Evolutionary conservation across 495 filamentous ascomycete species (phyloP), one percentile per base, ranked within the genome.

Genomic region (Penicillium ochrochloron): DNA sequence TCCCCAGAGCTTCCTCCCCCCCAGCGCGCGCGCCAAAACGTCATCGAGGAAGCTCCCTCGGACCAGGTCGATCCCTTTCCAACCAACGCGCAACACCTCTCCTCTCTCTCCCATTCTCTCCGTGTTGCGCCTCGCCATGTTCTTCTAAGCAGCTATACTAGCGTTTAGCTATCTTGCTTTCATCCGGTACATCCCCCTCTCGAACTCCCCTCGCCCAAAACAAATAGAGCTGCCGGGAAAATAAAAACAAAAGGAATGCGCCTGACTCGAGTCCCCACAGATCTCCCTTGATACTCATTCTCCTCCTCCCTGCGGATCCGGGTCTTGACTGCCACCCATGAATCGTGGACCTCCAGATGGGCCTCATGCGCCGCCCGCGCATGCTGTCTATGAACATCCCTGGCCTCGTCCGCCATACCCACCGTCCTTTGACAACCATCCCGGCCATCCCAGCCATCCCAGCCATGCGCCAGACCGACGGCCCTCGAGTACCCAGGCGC

Each of bases 381-480:
- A 75, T 60, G 66, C 64, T 7, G 21, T 74, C 31, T 78, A 77
- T 53, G 78, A 78, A 12, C 70, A 69, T 37, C 63, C 71, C 57
- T 80, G 77, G 76, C 77, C 75, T 34, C 63, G 61, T 51, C 63
- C 66, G 64, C 64, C 66, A 65, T 77, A 74, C 53, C 68, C 76
- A 19, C 65, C 76, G 1, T 29, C 73, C 11, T 78, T 70, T 62
- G 78, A 80, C 51, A 33, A 29, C 31, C 51, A 54, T 33, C 50
- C 50, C 4, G 25, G 25, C 29, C 50, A 53, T 21, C 51, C 27
- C 1, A 51, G 25, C 29, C 50, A 53, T 21, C 51, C 27, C 1
- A 51, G 42, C 14, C 74, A 76, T 57, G 61, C 63, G 51, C 64
- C 73, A 14, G 77, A 79, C 29, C 78, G 78, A 17, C 78, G 74